Evolutionary conservation across 352 stramenopile species (phyloP).

Genomic region (Phytophthora constricta): DNA sequence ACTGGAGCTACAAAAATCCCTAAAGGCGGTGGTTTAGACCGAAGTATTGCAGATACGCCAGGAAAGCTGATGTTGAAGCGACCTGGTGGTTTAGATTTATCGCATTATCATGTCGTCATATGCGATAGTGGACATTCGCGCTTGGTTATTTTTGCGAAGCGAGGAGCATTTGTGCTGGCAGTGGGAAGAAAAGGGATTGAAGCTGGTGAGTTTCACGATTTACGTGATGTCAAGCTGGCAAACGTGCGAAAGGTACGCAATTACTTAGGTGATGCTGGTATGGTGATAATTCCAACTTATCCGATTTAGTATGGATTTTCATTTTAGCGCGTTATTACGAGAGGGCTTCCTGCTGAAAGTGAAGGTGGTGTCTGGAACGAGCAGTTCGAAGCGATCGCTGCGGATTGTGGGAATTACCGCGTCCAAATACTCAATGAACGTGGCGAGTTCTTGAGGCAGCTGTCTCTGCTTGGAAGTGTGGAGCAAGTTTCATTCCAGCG

Average conservation of each 20-base stretch:
- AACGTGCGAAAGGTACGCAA: conserved; percentile 66
- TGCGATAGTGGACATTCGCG: conserved; percentile 65
- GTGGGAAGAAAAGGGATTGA: conserved; percentile 50
- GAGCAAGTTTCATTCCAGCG: conserved; percentile 55
- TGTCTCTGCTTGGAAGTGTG: conserved; percentile 54
- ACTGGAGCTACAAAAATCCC: conserved; percentile 10
- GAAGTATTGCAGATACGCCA: conserved; percentile 27
- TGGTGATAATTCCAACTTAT: no score
- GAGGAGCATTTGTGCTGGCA: conserved; percentile 54
- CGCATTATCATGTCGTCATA: conserved; percentile 73
- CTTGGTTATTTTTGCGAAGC: conserved; percentile 62
- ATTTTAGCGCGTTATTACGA: conserved; percentile 46
- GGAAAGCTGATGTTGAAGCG: conserved; percentile 35
- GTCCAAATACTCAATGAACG: conserved; percentile 75
- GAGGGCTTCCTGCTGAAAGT: conserved; percentile 42
- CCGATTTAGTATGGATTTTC: no score
- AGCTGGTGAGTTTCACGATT: conserved; percentile 50
- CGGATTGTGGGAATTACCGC: conserved; percentile 70
- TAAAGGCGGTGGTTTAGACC: conserved; percentile 30
- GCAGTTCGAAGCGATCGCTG: conserved; percentile 73
- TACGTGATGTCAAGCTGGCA: conserved; percentile 57
- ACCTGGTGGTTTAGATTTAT: conserved; percentile 56
- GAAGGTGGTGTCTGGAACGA: conserved; percentile 54
- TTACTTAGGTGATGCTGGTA: no score
- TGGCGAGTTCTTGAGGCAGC: conserved; percentile 52